Evolutionary conservation across 2,329 filamentous ascomycete species (phyloP), one percentile per base, ranked within the genome.

Genomic region (Pleomassaria siparia): DNA sequence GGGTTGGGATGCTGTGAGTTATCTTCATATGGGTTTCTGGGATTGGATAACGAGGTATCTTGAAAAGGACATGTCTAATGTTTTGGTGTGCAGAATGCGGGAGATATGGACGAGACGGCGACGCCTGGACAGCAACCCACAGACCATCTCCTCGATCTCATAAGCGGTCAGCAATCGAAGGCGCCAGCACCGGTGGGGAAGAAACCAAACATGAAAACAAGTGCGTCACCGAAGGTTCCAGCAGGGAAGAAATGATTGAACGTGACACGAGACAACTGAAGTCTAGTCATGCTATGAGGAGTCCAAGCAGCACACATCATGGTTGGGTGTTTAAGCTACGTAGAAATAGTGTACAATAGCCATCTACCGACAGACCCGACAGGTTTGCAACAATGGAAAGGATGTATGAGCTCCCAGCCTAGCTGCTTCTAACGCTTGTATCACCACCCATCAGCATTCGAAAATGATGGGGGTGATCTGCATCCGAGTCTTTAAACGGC

Each of bases 1-100:
- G 49, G 84, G 84, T 10, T 99, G 89, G 79, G 94, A 99, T 74
- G 77, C 67, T 43, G 59, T 63, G 42, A 43, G 47, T 36, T 32
- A 11, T 11, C 15, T 32, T 32, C 5, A 13, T 22, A 7, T 37
- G n/a, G 32, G 18, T 22, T 37, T 22, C 3, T 4, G 4, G 51
- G 30, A 30, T 21, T 36, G 21, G 35, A 28, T 32, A 16, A 25
- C 2, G 33, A 13, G 29, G 18, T 39, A 18, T 18, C 8, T 40
- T 25, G 16, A 16, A 22, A 16, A 33, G 20, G n/a, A n/a, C n/a
- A n/a, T 12, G 18, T 35, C 40, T 50, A 21, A 58, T 40, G 4
- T 37, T 35, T 33, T 21, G 39, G 13, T 11, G 13, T 26, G 15
- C 21, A 20, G 16, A 30, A 29, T 21, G 33, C 32, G 26, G 32